Conservation (phyloP, 1,284 basidiomycete genomes). For the Ceratobasidium sp. region DNA sequence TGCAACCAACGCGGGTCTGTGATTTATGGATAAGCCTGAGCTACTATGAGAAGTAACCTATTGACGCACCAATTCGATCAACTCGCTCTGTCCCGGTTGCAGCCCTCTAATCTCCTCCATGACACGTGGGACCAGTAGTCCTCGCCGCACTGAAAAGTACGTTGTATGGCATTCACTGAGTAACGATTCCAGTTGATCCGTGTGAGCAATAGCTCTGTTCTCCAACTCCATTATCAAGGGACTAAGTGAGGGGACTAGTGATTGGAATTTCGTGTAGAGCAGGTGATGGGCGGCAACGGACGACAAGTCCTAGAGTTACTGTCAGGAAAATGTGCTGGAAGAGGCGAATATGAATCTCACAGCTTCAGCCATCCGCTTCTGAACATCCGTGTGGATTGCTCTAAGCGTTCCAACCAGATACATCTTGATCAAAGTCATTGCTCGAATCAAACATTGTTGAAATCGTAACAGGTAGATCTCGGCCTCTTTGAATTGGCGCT, state of each 20-base stretch:
- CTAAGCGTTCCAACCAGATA: conserved; percentile 88
- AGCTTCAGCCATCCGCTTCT: conserved; percentile 79
- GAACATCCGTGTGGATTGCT: conserved; percentile 79
- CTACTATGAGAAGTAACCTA: not conserved
- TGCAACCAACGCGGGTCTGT: conserved; percentile 88
- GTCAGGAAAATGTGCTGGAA: conserved; percentile 7
- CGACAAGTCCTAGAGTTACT: conserved; percentile 75
- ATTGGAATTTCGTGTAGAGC: conserved; percentile 87
- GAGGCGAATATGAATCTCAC: conserved; percentile 57
- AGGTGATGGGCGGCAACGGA: conserved; percentile 85
- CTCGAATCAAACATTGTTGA: conserved; percentile 94
- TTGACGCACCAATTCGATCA: conserved; percentile 82
- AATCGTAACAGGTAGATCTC: conserved; percentile 93
- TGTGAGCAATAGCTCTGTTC: conserved; percentile 75
- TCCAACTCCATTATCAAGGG: conserved; percentile 89
- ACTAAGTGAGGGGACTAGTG: conserved; percentile 76
- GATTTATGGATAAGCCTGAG: conserved; percentile 2
- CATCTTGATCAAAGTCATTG: conserved; percentile 96
- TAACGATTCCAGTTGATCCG: conserved; percentile 81
- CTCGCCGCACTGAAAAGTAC: conserved; percentile 80
- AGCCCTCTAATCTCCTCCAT: conserved; percentile 85
- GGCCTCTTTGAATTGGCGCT: conserved; percentile 91
- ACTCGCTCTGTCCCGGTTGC: conserved; percentile 80
- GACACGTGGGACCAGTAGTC: conserved; percentile 76
- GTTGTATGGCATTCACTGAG: conserved; percentile 86